phyloP scores from a whole-genome alignment of 768 basidiomycete species.

The Mycena floridula region DNA sequence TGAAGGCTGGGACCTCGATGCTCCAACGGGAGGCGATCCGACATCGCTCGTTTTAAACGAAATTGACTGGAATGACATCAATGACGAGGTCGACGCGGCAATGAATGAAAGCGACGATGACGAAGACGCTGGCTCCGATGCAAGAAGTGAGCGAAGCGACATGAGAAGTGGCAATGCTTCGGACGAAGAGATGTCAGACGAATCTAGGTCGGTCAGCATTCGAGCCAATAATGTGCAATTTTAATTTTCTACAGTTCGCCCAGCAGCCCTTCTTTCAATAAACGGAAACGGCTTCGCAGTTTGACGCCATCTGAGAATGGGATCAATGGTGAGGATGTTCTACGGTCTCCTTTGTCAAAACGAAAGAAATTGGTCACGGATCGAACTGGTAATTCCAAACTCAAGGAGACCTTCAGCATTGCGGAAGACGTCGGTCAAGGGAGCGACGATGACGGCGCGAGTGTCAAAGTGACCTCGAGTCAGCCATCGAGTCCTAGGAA shows the following conservation, averaged over 20 bases:
- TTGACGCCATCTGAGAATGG: constrained; percentile 62
- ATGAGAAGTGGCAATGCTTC: constrained; percentile 36
- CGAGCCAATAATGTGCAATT: constrained; percentile 1
- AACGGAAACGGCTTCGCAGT: constrained; percentile 68
- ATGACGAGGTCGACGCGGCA: constrained; percentile 82
- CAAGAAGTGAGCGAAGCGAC: constrained; percentile 31
- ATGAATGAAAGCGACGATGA: constrained; percentile 78
- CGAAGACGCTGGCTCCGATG: constrained; percentile 34
- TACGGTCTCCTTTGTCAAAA: constrained; percentile 72
- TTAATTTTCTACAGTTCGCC: constrained; percentile 10
- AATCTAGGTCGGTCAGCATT: constrained; percentile 39
- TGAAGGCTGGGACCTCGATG: constrained; percentile 57
- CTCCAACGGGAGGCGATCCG: constrained; percentile 4
- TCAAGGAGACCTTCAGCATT: constrained; percentile 63
- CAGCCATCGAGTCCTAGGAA: constrained; percentile 4
- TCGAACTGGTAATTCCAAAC: constrained; percentile 55
- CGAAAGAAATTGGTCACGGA: constrained; percentile 71
- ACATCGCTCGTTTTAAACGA: constrained; percentile 43
- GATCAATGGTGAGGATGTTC: constrained; percentile 31
- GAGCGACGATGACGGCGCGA: constrained; percentile 13
- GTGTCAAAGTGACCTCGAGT: not conserved
- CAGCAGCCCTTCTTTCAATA: constrained; percentile 31
- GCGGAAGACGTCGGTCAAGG: constrained; percentile 40
- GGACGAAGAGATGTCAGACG: constrained; percentile 54
- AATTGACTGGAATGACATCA: constrained; percentile 79